Percentiles rank a stretch among this genome's conserved stretches.
phyloP scores from a whole-genome alignment of 2,329 filamentous ascomycete species.

The Penicillium sp. region DNA sequence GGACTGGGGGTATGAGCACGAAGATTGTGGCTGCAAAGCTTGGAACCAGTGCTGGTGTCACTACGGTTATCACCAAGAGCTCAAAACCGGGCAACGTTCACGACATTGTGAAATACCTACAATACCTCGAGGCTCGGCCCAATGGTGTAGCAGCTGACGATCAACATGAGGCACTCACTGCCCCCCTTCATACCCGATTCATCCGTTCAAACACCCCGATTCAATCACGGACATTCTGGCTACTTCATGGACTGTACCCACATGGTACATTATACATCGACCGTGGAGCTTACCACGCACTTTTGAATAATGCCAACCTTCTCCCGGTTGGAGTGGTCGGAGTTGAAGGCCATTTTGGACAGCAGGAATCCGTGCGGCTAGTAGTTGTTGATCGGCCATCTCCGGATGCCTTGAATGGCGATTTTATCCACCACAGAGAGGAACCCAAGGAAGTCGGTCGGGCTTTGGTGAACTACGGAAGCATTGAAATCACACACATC shows the following conservation, averaged over 20 bases:
- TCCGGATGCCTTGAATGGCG: slow-evolving; percentile 40
- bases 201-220: slow-evolving; percentile 80
- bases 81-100: slow-evolving; percentile 91
- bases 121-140: slow-evolving; percentile 53
- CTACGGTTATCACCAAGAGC: slow-evolving; percentile 89
- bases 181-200: slow-evolving; percentile 87
- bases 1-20: slow-evolving; percentile 95
- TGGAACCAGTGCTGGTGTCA: slow-evolving; percentile 90
- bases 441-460: slow-evolving; percentile 73
- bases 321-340: slow-evolving; percentile 88
- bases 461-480: slow-evolving; percentile 90
- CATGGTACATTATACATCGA: slow-evolving; percentile 94
- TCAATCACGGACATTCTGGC: slow-evolving; percentile 93
- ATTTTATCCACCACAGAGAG: slow-evolving; percentile 38
- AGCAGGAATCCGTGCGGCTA: slow-evolving; percentile 87
- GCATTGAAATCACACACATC: slow-evolving; percentile 76
- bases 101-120: slow-evolving; percentile 78
- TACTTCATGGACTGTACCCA: slow-evolving; percentile 84
- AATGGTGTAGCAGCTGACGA: slow-evolving; percentile 19
- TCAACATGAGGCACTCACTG: slow-evolving; percentile 41
- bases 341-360: slow-evolving; percentile 81
- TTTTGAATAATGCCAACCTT: slow-evolving; percentile 79
- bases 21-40: slow-evolving; percentile 93
- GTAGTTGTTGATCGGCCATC: slow-evolving; percentile 68
- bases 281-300: slow-evolving; percentile 75